These are phyloP conservation scores for Neurospora sp. DNA, from an alignment of 495 filamentous ascomycete genomes.

Conservation along the genomic window DNA sequence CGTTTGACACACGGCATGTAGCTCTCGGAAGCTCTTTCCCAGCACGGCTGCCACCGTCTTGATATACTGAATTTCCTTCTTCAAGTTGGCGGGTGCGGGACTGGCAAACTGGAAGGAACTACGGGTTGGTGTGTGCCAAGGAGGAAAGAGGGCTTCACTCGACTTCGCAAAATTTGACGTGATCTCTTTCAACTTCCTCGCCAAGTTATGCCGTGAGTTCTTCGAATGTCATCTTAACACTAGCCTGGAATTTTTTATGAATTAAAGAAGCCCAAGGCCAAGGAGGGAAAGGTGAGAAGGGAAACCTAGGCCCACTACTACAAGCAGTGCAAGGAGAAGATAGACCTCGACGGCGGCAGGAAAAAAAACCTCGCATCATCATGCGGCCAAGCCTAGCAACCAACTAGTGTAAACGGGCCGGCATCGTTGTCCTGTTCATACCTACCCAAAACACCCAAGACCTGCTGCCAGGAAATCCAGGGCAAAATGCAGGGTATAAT, in stretches of 20 bases:
- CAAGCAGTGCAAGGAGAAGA: neutral
- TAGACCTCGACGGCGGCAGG: neutral
- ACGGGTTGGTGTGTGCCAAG: neutral
- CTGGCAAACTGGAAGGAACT: neutral
- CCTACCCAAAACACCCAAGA: neutral
- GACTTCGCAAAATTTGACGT: neutral
- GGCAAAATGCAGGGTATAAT: neutral
- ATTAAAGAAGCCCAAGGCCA: neutral
- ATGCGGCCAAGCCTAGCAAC: neutral
- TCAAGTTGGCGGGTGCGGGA: neutral
- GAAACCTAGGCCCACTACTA: neutral
- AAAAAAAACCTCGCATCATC: neutral
- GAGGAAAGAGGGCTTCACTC: neutral
- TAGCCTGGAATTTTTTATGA: neutral
- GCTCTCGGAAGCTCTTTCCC: neutral
- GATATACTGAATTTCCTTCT: neutral
- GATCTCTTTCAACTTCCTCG: neutral
- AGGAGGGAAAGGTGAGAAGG: neutral
- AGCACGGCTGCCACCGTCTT: neutral
- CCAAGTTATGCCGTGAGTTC: neutral
- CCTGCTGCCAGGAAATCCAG: neutral
- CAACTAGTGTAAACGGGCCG: neutral
- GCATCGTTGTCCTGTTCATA: neutral
- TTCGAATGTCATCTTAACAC: neutral
- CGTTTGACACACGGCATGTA: neutral